Evolutionary conservation across 2,329 filamentous ascomycete species (phyloP), one percentile per base, ranked within the genome.

Genomic region (Calonectria pseudoreteaudii): DNA sequence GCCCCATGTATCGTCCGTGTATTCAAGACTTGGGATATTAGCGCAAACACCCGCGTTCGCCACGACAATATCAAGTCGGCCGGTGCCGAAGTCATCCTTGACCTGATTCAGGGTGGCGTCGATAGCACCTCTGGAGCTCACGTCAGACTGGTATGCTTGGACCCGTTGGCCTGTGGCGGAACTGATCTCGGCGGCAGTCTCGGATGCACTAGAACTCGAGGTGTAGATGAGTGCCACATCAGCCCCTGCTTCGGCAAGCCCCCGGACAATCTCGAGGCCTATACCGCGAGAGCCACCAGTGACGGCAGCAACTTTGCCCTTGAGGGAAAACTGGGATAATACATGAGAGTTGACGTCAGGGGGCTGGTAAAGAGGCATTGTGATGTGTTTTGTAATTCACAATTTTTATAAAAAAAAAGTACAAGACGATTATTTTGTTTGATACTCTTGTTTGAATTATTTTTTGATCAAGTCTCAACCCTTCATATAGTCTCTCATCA

Each of bases 1-100:
- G 18, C 56, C 28, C 28, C 70, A 66, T 10, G 28, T 68, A 2
- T 64, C 36, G 3, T 66, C 53, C 3, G 53, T 60, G 41, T 66
- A 53, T 36, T 66, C 70, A 2, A 62, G 56, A 7, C 13, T 62
- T 26, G 56, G 56, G 34, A 62, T 62, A 9, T 62, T 41, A 8
- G 56, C 56, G 56, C 56, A 62, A 14, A 62, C 56, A 20, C 56
- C 56, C 11, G 70, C 64, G 18, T 72, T 72, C 11, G 70, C 64
- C n/a, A 72, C 65, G 23, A 72, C 44, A 16, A 67, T 66, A n/a
- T 72, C 70, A 10, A 72, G 41, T 10, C 44, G 28, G 9, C 66
- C n/a, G n/a, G n/a, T n/a, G n/a, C n/a, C 53, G 41, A 69, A 62
- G 4, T 69, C 66, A 8, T 31, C 36, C 11, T 41, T 18, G 20